Evolutionary conservation across 306 rosid genomes (phyloP).

Genomic region (Malus asiatica): DNA sequence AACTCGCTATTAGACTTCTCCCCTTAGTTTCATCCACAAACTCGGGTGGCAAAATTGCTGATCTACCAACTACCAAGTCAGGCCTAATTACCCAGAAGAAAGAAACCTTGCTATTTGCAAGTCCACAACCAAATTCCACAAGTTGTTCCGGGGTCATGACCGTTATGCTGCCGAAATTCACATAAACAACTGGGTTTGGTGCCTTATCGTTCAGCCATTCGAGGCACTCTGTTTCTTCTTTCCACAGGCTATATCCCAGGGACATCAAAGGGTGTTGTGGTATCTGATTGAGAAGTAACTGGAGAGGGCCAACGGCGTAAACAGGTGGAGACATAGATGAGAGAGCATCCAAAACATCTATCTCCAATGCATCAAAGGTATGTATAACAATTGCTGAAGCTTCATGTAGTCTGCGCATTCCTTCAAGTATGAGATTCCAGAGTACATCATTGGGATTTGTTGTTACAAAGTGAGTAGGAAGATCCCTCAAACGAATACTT

Average conservation of each 20-base stretch:
- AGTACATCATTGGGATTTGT: neutral
- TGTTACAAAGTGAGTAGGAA: neutral
- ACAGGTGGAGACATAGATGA: neutral
- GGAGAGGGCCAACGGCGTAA: neutral
- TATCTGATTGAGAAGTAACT: neutral
- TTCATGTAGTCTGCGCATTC: neutral
- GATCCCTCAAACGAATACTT: neutral
- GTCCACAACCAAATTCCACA: neutral
- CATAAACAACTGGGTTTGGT: neutral
- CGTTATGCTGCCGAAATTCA: neutral
- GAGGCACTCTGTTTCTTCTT: neutral
- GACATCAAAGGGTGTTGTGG: neutral
- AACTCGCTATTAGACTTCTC: constrained; percentile 2
- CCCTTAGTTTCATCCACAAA: neutral
- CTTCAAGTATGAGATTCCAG: neutral
- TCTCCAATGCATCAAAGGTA: neutral
- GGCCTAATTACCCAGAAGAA: constrained; percentile 2
- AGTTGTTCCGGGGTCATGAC: neutral
- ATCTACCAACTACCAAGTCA: neutral
- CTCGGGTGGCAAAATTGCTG: neutral
- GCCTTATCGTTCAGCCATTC: neutral
- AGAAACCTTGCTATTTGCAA: neutral
- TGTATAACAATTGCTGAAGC: neutral
- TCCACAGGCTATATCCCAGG: neutral
- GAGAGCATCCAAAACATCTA: neutral